Conservation (phyloP, 1,139 yeast species). For the Candida sojae region DNA sequence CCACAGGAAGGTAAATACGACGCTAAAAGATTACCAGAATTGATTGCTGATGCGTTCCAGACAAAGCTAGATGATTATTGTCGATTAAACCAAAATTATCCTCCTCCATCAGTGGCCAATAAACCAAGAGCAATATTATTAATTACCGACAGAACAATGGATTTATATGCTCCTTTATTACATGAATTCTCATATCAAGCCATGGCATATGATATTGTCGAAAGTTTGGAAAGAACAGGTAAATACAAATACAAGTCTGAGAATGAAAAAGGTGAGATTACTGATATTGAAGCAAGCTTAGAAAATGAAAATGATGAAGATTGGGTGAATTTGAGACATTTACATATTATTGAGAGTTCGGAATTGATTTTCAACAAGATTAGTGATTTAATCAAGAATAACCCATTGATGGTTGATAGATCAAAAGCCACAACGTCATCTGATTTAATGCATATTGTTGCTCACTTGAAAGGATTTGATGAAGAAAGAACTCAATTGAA, state of each 20-base stretch:
- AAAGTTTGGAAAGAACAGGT: slow-evolving; percentile 50
- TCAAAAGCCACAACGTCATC: slow-evolving; percentile 59
- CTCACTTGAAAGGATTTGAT: slow-evolving; percentile 68
- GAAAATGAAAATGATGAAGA: slow-evolving; percentile 70
- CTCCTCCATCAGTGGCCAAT: slow-evolving; percentile 54
- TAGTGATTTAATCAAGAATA: slow-evolving; percentile 67
- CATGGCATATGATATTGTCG: slow-evolving; percentile 77
- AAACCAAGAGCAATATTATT: slow-evolving; percentile 74
- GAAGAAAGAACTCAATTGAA: slow-evolving; percentile 63
- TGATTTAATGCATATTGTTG: slow-evolving; percentile 66
- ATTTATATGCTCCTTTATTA: slow-evolving; percentile 77
- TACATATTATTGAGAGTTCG: slow-evolving; percentile 76
- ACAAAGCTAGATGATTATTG: slow-evolving; percentile 73
- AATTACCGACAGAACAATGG: slow-evolving; percentile 81
- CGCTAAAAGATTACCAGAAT: slow-evolving; percentile 67
- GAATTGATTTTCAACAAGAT: slow-evolving; percentile 63
- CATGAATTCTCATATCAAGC: slow-evolving; percentile 97
- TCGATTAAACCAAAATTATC: slow-evolving; percentile 63
- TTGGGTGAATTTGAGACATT: slow-evolving; percentile 73
- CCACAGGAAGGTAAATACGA: slow-evolving; percentile 49
- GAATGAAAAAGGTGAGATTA: slow-evolving; percentile 56
- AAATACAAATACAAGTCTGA: slow-evolving; percentile 64
- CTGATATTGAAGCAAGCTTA: slow-evolving; percentile 42
- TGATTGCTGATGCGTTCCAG: slow-evolving; percentile 77
- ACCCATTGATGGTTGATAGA: slow-evolving; percentile 70